A percentile compares a stretch with the other conserved stretches of the same genome.
Conservation (phyloP, 176 grass and related monocot species). For the Oryza rufipogon region DNA sequence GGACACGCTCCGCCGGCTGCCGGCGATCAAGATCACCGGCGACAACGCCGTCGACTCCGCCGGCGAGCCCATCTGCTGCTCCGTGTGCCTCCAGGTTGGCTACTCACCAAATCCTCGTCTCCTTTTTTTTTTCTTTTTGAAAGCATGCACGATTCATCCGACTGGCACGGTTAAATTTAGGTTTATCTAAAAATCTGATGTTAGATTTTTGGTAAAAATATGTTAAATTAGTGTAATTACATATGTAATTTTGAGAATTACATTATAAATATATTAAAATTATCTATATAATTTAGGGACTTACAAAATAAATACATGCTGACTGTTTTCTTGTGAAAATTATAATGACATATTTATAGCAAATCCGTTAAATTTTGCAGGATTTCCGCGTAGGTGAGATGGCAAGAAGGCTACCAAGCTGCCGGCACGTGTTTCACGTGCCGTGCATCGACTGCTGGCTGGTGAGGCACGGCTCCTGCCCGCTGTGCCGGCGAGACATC, state of each 20-base stretch:
- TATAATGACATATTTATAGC: too few species aligned
- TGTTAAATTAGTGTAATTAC: too few species aligned
- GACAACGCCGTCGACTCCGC: conserved; percentile 50
- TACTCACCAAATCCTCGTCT: neutral
- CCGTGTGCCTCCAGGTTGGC: conserved; percentile 82
- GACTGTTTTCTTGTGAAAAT: too few species aligned
- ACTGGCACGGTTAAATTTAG: neutral
- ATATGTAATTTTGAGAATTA: too few species aligned
- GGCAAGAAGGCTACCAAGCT: conserved; percentile 58
- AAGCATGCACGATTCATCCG: neutral
- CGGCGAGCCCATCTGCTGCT: conserved; percentile 72
- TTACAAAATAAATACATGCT: too few species aligned
- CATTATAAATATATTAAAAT: too few species aligned
- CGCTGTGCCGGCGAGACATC: conserved; percentile 74
- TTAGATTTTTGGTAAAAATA: too few species aligned
- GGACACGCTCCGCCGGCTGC: conserved; percentile 53
- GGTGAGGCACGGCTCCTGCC: conserved; percentile 76
- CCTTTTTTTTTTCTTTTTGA: too few species aligned
- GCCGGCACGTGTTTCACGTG: conserved; percentile 70
- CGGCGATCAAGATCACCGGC: conserved; percentile 51
- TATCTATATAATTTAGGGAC: too few species aligned
- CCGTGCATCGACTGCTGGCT: conserved; percentile 89
- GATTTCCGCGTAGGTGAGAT: conserved; percentile 67
- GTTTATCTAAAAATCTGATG: too few species aligned
- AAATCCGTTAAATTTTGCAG: conserved; percentile 24